Evolutionary conservation across 164 flowering plant species (phyloP).

Genomic region (Saururus chinensis): DNA sequence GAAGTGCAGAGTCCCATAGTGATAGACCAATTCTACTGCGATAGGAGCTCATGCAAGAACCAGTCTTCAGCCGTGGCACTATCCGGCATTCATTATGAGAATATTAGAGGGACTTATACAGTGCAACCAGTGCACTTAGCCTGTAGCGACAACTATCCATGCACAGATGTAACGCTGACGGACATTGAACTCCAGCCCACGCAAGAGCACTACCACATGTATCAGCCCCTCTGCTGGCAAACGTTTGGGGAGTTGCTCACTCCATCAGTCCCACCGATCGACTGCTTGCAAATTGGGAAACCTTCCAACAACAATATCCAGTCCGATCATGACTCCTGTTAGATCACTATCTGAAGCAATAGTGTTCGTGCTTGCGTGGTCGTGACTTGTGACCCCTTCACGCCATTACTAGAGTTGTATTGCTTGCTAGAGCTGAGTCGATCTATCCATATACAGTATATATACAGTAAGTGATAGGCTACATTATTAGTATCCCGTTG

Average conservation of each 20-base stretch:
- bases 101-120: slow-evolving; percentile 38
- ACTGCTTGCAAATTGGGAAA: slow-evolving; percentile 72
- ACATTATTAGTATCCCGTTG: slow-evolving; percentile 3
- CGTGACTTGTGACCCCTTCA: slow-evolving; percentile 50
- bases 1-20: slow-evolving; percentile 31
- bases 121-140: slow-evolving; percentile 28
- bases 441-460: neutral
- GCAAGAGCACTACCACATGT: slow-evolving; percentile 21
- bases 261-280: slow-evolving; percentile 78
- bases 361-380: slow-evolving; percentile 32
- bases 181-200: slow-evolving; percentile 27
- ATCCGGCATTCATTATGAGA: slow-evolving; percentile 30
- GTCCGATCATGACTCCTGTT: slow-evolving; percentile 54
- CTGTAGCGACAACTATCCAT: slow-evolving; percentile 44
- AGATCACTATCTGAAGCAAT: slow-evolving; percentile 7
- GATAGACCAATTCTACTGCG: slow-evolving; percentile 45
- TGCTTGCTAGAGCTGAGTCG: slow-evolving; percentile 1
- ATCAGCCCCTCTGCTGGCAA: slow-evolving; percentile 79
- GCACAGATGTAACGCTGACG: slow-evolving; percentile 28
- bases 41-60: slow-evolving; percentile 27
- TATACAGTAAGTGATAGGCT: slow-evolving; percentile 5
- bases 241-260: slow-evolving; percentile 72
- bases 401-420: slow-evolving; percentile 20
- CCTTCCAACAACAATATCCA: slow-evolving; percentile 64
- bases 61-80: slow-evolving; percentile 38